Evolutionary conservation across 2,329 filamentous ascomycete species (phyloP).

Genomic region (Diaporthe longicolla): DNA sequence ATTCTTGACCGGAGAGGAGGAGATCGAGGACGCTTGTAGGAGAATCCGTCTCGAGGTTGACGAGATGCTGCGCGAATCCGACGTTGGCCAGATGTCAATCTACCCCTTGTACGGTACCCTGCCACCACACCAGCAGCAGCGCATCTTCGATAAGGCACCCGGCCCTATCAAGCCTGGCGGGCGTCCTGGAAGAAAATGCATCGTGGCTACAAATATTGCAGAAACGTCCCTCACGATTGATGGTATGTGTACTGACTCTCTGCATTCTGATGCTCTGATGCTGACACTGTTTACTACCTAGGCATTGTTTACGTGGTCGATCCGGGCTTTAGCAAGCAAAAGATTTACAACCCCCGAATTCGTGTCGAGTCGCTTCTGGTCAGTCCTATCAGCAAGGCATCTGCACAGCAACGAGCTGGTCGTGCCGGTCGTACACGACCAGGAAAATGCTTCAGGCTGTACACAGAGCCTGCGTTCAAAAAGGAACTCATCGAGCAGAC

Average conservation of each 20-base stretch:
- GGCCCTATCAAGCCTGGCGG: constrained; percentile 80
- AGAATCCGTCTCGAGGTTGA: constrained; percentile 94
- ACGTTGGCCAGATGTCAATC: constrained; percentile 88
- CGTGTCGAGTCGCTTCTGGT: constrained; percentile 97
- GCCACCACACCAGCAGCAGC: constrained; percentile 92
- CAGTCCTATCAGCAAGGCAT: constrained; percentile 97
- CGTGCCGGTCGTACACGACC: constrained; percentile 98
- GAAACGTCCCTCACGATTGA: constrained; percentile 98
- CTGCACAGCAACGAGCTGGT: constrained; percentile 96
- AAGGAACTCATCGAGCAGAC: constrained; percentile 98
- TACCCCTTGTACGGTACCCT: constrained; percentile 96
- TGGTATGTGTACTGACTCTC: constrained; percentile 61
- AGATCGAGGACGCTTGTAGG: constrained; percentile 95
- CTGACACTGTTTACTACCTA: constrained; percentile 21
- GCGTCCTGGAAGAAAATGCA: constrained; percentile 90
- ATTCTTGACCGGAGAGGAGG: constrained; percentile 97
- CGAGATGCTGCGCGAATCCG: constrained; percentile 91
- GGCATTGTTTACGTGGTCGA: constrained; percentile 98
- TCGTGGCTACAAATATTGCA: constrained; percentile 97
- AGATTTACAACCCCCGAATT: constrained; percentile 98
- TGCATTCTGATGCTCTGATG: background rate
- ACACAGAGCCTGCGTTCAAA: constrained; percentile 96
- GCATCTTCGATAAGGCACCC: constrained; percentile 93
- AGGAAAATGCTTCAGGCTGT: constrained; percentile 97
- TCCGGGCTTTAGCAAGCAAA: constrained; percentile 98